These are phyloP conservation scores for Saccharomycopsis microspora DNA, from an alignment of 805 yeast species.

Conservation along the genomic window DNA sequence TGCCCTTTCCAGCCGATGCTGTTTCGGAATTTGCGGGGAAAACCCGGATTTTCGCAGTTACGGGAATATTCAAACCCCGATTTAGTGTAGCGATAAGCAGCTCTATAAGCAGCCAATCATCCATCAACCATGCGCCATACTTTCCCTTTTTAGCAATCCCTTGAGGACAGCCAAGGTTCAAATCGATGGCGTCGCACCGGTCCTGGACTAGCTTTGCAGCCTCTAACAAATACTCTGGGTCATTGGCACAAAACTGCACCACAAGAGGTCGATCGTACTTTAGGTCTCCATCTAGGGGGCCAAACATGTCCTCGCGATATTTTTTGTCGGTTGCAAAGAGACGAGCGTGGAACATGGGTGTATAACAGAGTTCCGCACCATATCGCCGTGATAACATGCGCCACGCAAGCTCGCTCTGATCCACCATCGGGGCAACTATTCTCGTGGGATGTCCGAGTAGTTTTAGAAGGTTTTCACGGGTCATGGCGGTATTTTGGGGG, in stretches of 20 bases:
- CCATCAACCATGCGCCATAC: slow-evolving; percentile 94
- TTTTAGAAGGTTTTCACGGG: slow-evolving; percentile 4
- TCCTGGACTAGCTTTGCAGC: slow-evolving; percentile 80
- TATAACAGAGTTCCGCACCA: slow-evolving; percentile 90
- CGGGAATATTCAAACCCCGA: slow-evolving; percentile 68
- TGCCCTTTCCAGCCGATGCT: slow-evolving; percentile 1
- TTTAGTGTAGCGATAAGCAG: slow-evolving; percentile 64
- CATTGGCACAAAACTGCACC: slow-evolving; percentile 95
- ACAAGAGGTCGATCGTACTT: slow-evolving; percentile 71
- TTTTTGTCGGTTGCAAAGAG: slow-evolving; percentile 76
- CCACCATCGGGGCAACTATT: slow-evolving; percentile 98
- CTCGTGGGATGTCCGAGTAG: slow-evolving; percentile 42
- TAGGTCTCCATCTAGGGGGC: slow-evolving; percentile 61
- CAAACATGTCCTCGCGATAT: slow-evolving; percentile 69
- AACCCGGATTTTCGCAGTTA: slow-evolving; percentile 90
- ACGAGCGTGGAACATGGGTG: slow-evolving; percentile 95
- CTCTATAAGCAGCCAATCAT: slow-evolving; percentile 82
- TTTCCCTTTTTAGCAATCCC: slow-evolving; percentile 93
- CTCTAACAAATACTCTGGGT: slow-evolving; percentile 66
- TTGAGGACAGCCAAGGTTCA: slow-evolving; percentile 96
- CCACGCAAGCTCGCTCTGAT: slow-evolving; percentile 95
- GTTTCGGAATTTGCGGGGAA: slow-evolving; percentile 33
- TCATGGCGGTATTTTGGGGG: too few species aligned
- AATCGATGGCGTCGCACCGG: slow-evolving; percentile 89
- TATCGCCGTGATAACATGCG: slow-evolving; percentile 71